Evolutionary conservation across 2,329 filamentous ascomycete genomes (phyloP).

Genomic region (Lasiodiplodia gonubiensis): DNA sequence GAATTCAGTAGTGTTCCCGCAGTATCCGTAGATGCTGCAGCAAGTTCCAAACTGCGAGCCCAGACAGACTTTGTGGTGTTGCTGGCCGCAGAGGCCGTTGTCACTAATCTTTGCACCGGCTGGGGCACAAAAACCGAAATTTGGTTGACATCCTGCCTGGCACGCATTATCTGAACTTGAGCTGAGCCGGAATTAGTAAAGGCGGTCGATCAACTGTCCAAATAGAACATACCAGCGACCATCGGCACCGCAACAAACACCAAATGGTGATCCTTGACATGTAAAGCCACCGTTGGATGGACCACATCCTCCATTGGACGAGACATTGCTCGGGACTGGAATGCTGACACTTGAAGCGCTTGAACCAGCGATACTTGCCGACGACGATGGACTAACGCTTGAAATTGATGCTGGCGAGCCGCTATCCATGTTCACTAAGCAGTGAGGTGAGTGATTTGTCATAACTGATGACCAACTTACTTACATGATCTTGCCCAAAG

Average conservation of each 20-base stretch:
- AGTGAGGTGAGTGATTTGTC: neutral
- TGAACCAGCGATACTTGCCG: neutral
- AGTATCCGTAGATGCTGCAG: conserved; percentile 28
- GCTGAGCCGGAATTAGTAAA: neutral
- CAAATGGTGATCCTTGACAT: conserved; percentile 2
- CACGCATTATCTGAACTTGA: neutral
- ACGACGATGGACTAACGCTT: neutral
- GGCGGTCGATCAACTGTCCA: too few species aligned
- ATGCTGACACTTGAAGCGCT: conserved; percentile 10
- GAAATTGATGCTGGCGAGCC: neutral
- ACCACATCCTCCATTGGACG: conserved; percentile 8
- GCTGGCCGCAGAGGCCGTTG: neutral
- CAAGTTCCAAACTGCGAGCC: conserved; percentile 26
- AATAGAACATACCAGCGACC: conserved; percentile 4
- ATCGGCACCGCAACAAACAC: neutral
- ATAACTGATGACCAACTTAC: neutral
- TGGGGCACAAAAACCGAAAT: conserved; percentile 13
- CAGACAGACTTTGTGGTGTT: conserved; percentile 19
- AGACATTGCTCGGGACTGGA: conserved; percentile 2
- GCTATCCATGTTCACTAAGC: conserved; percentile 3
- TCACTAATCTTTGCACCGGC: neutral
- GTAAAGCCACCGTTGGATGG: neutral
- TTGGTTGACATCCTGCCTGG: conserved; percentile 4
- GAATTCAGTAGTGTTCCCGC: conserved; percentile 25
- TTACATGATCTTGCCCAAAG: conserved; percentile 30